phyloP scores from a whole-genome alignment of 306 rosid species.

The Quercus aquifolioides region DNA sequence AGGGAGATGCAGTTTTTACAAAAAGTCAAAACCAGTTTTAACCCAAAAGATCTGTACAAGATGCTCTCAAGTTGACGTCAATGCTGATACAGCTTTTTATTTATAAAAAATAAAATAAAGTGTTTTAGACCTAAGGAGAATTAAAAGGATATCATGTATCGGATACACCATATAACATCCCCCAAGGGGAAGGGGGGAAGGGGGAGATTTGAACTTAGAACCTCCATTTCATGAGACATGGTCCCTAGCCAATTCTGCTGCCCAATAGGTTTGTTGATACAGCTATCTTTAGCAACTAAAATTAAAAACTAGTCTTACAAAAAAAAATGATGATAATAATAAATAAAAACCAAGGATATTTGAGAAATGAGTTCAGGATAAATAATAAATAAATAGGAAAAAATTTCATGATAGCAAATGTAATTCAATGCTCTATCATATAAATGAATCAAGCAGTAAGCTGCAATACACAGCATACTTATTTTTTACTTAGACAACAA shows the following conservation, averaged over 20 bases:
- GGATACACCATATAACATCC: too few relatives aligned
- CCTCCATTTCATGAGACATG: too few relatives aligned
- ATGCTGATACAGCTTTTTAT: not conserved
- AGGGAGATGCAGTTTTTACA: not conserved
- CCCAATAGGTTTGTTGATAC: not conserved
- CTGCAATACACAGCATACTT: too few relatives aligned
- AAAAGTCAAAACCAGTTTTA: not conserved
- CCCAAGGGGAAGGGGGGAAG: too few relatives aligned
- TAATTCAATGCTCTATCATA: not conserved
- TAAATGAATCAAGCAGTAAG: not conserved
- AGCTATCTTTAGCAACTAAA: not conserved
- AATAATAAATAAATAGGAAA: not conserved
- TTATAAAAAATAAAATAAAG: too few relatives aligned
- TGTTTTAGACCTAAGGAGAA: too few relatives aligned
- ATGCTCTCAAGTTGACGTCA: not conserved
- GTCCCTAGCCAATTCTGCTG: too few relatives aligned
- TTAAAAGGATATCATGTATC: too few relatives aligned
- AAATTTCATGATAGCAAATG: not conserved
- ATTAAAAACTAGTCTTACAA: not conserved
- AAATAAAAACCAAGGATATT: not conserved
- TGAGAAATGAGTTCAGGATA: not conserved
- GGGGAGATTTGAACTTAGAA: too few relatives aligned
- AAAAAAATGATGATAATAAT: too few relatives aligned
- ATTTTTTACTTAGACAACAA: not conserved
- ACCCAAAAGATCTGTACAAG: not conserved